These are phyloP conservation scores for Maudiozyma turicensis DNA, from an alignment of 805 yeast species.

Conservation along the genomic window DNA sequence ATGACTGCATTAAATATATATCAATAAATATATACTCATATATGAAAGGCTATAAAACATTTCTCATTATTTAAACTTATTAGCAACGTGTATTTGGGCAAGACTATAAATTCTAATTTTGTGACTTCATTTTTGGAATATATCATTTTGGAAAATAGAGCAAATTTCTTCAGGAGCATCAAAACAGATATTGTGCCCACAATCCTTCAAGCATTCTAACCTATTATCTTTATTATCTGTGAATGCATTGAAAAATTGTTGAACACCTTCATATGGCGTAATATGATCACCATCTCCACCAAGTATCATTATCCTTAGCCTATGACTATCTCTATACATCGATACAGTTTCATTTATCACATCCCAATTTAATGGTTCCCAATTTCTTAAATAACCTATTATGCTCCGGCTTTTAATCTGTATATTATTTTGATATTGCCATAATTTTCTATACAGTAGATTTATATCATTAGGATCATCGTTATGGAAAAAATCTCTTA, in stretches of 20 bases:
- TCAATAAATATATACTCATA: not conserved
- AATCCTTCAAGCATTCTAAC: slow-evolving; percentile 10
- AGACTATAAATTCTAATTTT: not conserved
- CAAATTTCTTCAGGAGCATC: slow-evolving; percentile 14
- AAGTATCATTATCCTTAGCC: slow-evolving; percentile 8
- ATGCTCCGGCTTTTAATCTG: slow-evolving; percentile 23
- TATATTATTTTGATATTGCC: slow-evolving; percentile 24
- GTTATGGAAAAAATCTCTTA: slow-evolving; percentile 17
- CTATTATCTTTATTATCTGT: slow-evolving; percentile 3
- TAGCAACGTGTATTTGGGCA: no score
- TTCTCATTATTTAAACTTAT: no score
- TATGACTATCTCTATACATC: not conserved
- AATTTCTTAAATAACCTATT: slow-evolving; percentile 24
- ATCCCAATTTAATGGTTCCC: slow-evolving; percentile 23
- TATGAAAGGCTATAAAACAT: not conserved
- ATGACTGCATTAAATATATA: not conserved
- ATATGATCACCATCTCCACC: slow-evolving; percentile 20
- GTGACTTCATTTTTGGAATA: not conserved
- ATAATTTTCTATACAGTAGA: slow-evolving; percentile 16
- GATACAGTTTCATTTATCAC: slow-evolving; percentile 1
- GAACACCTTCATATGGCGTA: slow-evolving; percentile 13
- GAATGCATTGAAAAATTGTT: slow-evolving; percentile 6
- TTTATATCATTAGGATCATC: slow-evolving; percentile 4
- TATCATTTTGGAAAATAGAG: not conserved
- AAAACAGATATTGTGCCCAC: slow-evolving; percentile 23